Evolutionary conservation across 2,329 filamentous ascomycete genomes (phyloP).

Genomic region (Cladophialophora carrionii): DNA sequence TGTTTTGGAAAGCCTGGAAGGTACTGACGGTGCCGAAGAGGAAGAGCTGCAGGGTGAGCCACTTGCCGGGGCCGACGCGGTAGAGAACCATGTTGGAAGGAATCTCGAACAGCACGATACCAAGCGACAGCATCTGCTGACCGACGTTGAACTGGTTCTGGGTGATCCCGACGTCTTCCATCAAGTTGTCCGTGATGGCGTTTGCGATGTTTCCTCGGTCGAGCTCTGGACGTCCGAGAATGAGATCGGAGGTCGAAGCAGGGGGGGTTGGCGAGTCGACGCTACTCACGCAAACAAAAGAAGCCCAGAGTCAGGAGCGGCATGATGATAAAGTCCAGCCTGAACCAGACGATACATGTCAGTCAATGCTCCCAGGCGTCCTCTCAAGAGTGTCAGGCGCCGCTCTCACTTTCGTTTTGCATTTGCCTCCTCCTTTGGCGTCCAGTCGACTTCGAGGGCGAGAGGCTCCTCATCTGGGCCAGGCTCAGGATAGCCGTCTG

Average conservation of each 20-base stretch:
- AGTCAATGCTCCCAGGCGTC: neutral
- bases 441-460: slow-evolving; percentile 28
- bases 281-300: slow-evolving; percentile 43
- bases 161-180: slow-evolving; percentile 55
- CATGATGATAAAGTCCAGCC: slow-evolving; percentile 39
- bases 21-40: slow-evolving; percentile 58
- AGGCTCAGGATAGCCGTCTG: slow-evolving; percentile 20
- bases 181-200: slow-evolving; percentile 58
- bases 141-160: slow-evolving; percentile 61
- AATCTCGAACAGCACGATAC: slow-evolving; percentile 56
- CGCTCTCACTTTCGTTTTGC: slow-evolving; percentile 31
- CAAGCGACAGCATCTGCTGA: slow-evolving; percentile 56
- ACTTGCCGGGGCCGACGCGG: slow-evolving; percentile 57
- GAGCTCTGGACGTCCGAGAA: slow-evolving; percentile 19
- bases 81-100: slow-evolving; percentile 58
- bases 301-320: slow-evolving; percentile 40
- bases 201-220: slow-evolving; percentile 51
- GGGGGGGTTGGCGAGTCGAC: slow-evolving; percentile 21
- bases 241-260: slow-evolving; percentile 32
- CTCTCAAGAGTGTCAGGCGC: neutral
- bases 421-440: slow-evolving; percentile 27
- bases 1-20: slow-evolving; percentile 58
- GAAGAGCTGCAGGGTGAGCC: slow-evolving; percentile 59
- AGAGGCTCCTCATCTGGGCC: slow-evolving; percentile 22
- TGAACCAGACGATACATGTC: slow-evolving; percentile 11